Evolutionary conservation across 441 rosid species (phyloP).

Genomic region (Rhodomyrtus psidioides): DNA sequence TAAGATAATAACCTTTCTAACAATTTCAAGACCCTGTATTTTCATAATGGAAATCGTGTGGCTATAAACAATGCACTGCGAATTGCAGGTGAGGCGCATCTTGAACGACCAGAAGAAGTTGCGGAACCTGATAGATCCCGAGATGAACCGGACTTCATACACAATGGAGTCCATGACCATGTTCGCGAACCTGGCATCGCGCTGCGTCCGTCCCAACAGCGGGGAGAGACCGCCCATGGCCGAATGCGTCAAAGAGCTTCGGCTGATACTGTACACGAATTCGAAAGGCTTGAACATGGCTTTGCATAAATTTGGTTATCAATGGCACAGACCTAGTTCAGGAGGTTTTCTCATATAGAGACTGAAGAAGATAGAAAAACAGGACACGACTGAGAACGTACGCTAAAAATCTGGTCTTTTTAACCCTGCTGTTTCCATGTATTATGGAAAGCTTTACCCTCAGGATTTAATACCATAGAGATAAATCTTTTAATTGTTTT

Average conservation of each 20-base stretch:
- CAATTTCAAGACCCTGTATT: not conserved
- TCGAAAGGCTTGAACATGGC: not conserved
- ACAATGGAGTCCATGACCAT: not conserved
- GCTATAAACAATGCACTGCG: not conserved
- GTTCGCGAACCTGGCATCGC: not conserved
- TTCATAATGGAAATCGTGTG: not conserved
- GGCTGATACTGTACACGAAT: not conserved
- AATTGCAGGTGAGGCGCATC: slow-evolving; percentile 64
- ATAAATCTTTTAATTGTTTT: not conserved
- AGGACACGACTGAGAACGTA: not conserved
- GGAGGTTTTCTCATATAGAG: not conserved
- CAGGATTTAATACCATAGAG: no score
- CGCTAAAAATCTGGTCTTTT: not conserved
- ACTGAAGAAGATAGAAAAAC: not conserved
- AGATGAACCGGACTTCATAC: not conserved
- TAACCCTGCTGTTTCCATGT: not conserved
- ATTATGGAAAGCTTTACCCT: not conserved
- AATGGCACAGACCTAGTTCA: not conserved
- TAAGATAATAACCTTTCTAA: slow-evolving; percentile 5
- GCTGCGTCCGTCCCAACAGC: not conserved
- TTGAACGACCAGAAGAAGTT: not conserved
- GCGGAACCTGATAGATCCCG: not conserved
- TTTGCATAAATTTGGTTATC: not conserved
- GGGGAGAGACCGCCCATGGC: not conserved
- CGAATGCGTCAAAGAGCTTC: not conserved